A percentile compares a stretch with the other conserved stretches of the same genome.
phyloP scores from a whole-genome alignment of 2,329 filamentous ascomycete species.

The Aureobasidium melanogenum region DNA sequence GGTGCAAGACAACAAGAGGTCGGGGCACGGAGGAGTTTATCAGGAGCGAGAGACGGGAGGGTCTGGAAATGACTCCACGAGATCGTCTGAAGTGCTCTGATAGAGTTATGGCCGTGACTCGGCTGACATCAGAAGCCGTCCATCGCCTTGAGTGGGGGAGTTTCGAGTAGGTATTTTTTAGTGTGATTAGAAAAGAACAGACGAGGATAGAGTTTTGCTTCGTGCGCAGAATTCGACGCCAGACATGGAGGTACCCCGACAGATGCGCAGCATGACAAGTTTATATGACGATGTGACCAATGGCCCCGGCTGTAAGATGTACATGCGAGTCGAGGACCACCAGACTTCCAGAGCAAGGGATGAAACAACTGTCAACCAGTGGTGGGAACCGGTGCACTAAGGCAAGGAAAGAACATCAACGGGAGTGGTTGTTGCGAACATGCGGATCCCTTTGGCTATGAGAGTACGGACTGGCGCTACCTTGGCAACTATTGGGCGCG shows the following conservation, averaged over 20 bases:
- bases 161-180: slow-evolving; percentile 1
- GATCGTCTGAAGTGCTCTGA: slow-evolving; percentile 5
- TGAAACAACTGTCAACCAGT: slow-evolving; percentile 21
- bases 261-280: not conserved
- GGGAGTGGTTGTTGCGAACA: not conserved
- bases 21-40: slow-evolving; percentile 7
- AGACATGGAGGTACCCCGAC: slow-evolving; percentile 4
- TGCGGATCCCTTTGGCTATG: slow-evolving; percentile 1
- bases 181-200: slow-evolving; percentile 2
- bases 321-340: slow-evolving; percentile 3
- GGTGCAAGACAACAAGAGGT: slow-evolving; percentile 8
- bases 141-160: not conserved
- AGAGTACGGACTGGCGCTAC: not conserved
- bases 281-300: not conserved
- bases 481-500: not conserved
- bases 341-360: slow-evolving; percentile 22
- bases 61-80: slow-evolving; percentile 2
- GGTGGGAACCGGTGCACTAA: slow-evolving; percentile 7
- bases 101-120: slow-evolving; percentile 5
- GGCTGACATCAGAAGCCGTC: slow-evolving; percentile 8
- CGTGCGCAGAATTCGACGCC: slow-evolving; percentile 1
- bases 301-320: not conserved
- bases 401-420: slow-evolving; percentile 8
- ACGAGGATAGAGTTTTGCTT: slow-evolving; percentile 2
- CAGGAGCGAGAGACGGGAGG: not conserved